A percentile compares a stretch with the other conserved stretches of the same genome.
These are phyloP conservation scores for Periglandula ipomoeae DNA, from an alignment of 2,329 filamentous ascomycete genomes.

Conservation along the genomic window DNA sequence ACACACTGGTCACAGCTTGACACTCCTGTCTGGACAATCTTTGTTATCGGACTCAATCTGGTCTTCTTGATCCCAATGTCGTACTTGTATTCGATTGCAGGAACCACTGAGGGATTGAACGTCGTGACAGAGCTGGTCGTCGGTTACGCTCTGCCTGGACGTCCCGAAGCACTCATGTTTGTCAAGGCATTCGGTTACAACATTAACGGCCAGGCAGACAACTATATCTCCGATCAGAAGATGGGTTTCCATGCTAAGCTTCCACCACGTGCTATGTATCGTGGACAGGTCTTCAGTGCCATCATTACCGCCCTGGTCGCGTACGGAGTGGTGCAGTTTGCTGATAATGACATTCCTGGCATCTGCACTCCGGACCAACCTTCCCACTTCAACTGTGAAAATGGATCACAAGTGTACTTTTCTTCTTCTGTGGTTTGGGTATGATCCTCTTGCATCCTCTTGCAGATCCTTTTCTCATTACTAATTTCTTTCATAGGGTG, in stretches of 20 bases:
- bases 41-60: slow-evolving; percentile 26
- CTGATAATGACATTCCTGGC: slow-evolving; percentile 21
- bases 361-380: slow-evolving; percentile 21
- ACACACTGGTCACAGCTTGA: slow-evolving; percentile 17
- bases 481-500: slow-evolving; percentile 9
- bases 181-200: slow-evolving; percentile 35
- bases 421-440: slow-evolving; percentile 22
- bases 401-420: slow-evolving; percentile 24
- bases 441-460: background rate
- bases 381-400: slow-evolving; percentile 23
- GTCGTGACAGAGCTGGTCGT: slow-evolving; percentile 35
- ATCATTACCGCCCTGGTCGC: slow-evolving; percentile 29
- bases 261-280: slow-evolving; percentile 24
- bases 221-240: slow-evolving; percentile 26
- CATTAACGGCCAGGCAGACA: slow-evolving; percentile 32
- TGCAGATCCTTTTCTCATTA: background rate
- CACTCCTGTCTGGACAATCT: slow-evolving; percentile 21
- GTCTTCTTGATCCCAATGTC: slow-evolving; percentile 32
- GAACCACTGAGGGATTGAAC: slow-evolving; percentile 35
- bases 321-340: slow-evolving; percentile 29
- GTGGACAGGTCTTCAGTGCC: slow-evolving; percentile 33
- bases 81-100: slow-evolving; percentile 31
- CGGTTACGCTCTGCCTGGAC: slow-evolving; percentile 22
- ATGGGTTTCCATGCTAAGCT: slow-evolving; percentile 25
- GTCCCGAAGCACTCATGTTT: slow-evolving; percentile 36